Conservation (phyloP, 306 rosid genomes). For the Adenanthera pavonina region DNA sequence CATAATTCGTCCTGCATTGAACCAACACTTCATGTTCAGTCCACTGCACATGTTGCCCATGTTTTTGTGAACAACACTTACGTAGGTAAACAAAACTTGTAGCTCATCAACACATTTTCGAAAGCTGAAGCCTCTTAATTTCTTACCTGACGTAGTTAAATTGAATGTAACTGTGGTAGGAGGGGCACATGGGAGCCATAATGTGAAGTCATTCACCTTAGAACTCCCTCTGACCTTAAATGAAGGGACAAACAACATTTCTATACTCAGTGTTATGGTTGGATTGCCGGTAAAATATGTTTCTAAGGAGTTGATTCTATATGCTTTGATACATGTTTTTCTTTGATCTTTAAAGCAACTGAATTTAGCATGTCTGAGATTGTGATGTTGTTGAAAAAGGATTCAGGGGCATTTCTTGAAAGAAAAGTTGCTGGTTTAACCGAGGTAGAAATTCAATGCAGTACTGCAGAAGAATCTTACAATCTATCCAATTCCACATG, state of each 20-base stretch:
- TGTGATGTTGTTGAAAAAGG: conserved; percentile 43
- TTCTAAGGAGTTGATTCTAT: background rate
- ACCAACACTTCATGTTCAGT: conserved; percentile 54
- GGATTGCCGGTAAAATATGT: conserved; percentile 63
- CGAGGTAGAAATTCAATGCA: conserved; percentile 58
- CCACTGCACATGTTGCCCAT: conserved; percentile 59
- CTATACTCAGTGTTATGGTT: conserved; percentile 71
- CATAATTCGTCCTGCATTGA: conserved; percentile 57
- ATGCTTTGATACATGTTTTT: background rate
- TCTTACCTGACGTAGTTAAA: background rate
- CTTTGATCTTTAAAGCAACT: conserved; percentile 1
- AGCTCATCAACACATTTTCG: background rate
- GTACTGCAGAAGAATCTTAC: conserved; percentile 40
- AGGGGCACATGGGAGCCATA: conserved; percentile 61
- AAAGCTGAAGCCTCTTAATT: background rate
- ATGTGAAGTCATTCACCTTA: conserved; percentile 50
- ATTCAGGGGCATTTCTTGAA: conserved; percentile 82
- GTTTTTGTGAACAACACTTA: background rate
- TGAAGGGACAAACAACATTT: conserved; percentile 62
- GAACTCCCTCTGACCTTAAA: conserved; percentile 49
- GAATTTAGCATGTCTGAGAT: background rate
- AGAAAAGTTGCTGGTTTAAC: conserved; percentile 63
- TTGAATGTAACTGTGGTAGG: conserved; percentile 44
- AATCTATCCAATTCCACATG: conserved; percentile 56
- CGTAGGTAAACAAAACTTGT: background rate